Base-by-base conservation (phyloP, 768 basidiomycete species). In the Rubroboletus pulcherrimus region DNA sequence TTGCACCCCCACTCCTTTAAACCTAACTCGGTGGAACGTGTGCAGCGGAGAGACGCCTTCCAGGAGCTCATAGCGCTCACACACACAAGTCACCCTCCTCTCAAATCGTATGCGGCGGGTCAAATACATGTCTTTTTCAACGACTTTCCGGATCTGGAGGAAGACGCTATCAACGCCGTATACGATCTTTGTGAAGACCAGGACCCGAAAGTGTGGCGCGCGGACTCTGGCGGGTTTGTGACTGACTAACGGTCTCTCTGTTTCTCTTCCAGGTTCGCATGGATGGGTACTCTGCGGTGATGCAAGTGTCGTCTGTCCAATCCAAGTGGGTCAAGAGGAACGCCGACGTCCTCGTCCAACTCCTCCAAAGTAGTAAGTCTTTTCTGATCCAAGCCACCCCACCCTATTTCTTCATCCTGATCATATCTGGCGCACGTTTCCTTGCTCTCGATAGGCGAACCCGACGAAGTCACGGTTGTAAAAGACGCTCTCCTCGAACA, bases 101-200 rank as follows among this genome's bases (percentile, higher is more conserved):
- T 83, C 55, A 87, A 85, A 62, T 78, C 77, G 26, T 72, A 84
- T 33, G 85, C 83, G 0, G 86, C 86, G 0, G 70, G 71, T 33
- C 78, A 83, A 49, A 79, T 89, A 53, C 79, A 75, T 34, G 59
- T 70, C 47, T 84, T 84, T 66, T 82, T 89, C 73, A 79, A 73
- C 59, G 82, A 86, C 68, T 86, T 87, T 60, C 81, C 83, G 0
- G 87, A 87, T 43, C 72, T 85, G n/a, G 84, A 87, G 66, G 88
- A 89, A 60, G 80, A 80, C 21, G 85, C 85, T 7, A 87, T 89
- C 63, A 85, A 89, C 61, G 84, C 85, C n/a, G 78, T 89, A 12
- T 89, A 89, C 62, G 87, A 89, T 71, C 72, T 89, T 0, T 89
- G 87, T 65, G 87, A 89, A 67, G 87, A 89, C 72, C 80, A 80